Evolutionary conservation across 495 filamentous ascomycete genomes (phyloP), one percentile per base, ranked within the genome.

Genomic region (Gamarada debralockiae): DNA sequence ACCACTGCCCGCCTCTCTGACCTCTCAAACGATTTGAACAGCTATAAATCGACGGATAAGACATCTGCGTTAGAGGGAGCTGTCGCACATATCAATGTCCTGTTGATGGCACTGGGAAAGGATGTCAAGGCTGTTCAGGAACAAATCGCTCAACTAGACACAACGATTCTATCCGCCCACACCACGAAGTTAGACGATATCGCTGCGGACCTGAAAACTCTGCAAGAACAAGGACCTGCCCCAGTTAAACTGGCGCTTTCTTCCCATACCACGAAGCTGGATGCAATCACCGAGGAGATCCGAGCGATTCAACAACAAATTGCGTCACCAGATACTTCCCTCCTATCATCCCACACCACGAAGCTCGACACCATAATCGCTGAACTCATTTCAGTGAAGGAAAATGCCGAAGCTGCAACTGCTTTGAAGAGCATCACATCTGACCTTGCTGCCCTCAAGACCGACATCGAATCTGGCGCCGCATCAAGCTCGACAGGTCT

Each of bases 281-380:
- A 58, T 38, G 48, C 21, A 5, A 56, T 62, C 23, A 54, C 59
- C 17, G 22, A 51, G 14, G 46, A 40, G n/a, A 42, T 62, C 17
- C 23, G 49, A 21, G 45, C 54, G 33, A 27, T 61, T 1, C 55
- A 52, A 21, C 47, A 57, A 38, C 33, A 61, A 27, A 44, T 51
- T 9, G 50, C 54, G 27, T 48, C 48, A 2, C 56, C 56, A 7
- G 34, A 56, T 17, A 25, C 41, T 13, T 48, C 48, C 5, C 38
- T 48, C 10, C 50, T 60, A 6, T 52, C 57, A 21, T 27, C 46
- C 15, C 50, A 58, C 9, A 43, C 55, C 21, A 45, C 51, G n/a
- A 58, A 52, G 43, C 55, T 61, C 22, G 55, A 58, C n/a, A 47
- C 47, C 29, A 58, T 62, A n/a, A 29, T 31, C 25, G 43, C 55